A percentile compares a stretch with the other conserved stretches of the same genome.
These are phyloP conservation scores for Botrytis medusae DNA, from an alignment of 2,329 filamentous ascomycete species.

Conservation along the genomic window DNA sequence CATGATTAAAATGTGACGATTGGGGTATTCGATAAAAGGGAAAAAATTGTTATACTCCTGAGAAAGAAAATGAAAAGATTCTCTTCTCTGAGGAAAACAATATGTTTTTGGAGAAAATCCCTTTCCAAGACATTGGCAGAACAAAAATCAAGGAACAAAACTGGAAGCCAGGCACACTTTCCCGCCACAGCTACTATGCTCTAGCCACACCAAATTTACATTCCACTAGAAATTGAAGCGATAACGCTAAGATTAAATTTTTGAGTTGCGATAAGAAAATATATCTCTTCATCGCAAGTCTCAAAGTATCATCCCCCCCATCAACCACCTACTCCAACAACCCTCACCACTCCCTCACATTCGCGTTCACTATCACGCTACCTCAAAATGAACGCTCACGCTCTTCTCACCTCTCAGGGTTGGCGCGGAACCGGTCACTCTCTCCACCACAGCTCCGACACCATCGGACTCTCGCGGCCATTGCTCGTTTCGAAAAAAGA, in stretches of 20 bases:
- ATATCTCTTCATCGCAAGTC: constrained; percentile 13
- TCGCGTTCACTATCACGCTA: not conserved
- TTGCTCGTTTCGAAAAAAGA: constrained; percentile 80
- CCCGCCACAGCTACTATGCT: not conserved
- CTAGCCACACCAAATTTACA: not conserved
- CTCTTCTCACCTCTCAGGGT: constrained; percentile 80
- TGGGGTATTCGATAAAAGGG: not conserved
- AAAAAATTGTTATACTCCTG: not conserved
- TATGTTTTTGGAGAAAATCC: not conserved
- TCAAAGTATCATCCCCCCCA: not conserved
- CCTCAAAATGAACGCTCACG: constrained; percentile 74
- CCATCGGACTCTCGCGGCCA: constrained; percentile 77
- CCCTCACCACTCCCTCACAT: not conserved
- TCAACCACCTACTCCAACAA: not conserved
- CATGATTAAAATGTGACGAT: constrained; percentile 22
- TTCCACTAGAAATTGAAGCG: not conserved
- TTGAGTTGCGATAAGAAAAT: constrained; percentile 22
- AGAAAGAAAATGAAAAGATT: not conserved
- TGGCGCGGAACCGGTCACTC: constrained; percentile 90
- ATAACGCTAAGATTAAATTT: constrained; percentile 22
- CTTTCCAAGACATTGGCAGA: not conserved
- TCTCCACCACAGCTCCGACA: constrained; percentile 71
- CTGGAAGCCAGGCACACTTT: not conserved
- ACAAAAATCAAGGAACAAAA: not conserved
- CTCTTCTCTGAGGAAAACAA: not conserved